Evolutionary conservation across 164 flowering plant genomes (phyloP).

Genomic region (Santalum album): DNA sequence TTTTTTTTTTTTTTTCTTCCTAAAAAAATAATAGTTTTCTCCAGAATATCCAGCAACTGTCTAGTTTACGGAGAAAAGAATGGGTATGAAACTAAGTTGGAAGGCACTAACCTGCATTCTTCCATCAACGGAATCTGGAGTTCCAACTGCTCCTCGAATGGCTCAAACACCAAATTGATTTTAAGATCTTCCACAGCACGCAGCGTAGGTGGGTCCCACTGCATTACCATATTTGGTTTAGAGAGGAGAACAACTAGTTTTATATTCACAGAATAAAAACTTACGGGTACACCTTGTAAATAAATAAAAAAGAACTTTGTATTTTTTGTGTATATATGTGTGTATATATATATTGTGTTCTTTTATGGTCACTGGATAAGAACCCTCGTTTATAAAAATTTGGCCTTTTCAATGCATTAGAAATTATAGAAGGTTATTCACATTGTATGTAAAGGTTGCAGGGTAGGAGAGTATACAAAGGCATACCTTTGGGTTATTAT

Average conservation of each 20-base stretch:
- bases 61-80: not conserved
- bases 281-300: too few species aligned
- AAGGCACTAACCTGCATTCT: slow-evolving; percentile 42
- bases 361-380: too few species aligned
- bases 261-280: not conserved
- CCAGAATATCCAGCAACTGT: too few species aligned
- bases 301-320: too few species aligned
- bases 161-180: slow-evolving; percentile 50
- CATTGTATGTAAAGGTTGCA: too few species aligned
- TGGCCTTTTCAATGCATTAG: too few species aligned
- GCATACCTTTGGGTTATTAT: slow-evolving; percentile 78
- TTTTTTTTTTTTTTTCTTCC: too few species aligned
- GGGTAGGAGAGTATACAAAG: not conserved
- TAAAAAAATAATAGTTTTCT: too few species aligned
- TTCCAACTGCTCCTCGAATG: slow-evolving; percentile 54
- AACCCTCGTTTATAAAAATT: too few species aligned
- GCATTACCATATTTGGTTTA: slow-evolving; percentile 6
- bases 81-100: not conserved
- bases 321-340: too few species aligned
- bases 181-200: slow-evolving; percentile 44
- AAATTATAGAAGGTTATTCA: too few species aligned
- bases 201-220: slow-evolving; percentile 70
- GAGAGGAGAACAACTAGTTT: not conserved
- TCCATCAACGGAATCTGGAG: slow-evolving; percentile 59
- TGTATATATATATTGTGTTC: too few species aligned